Conservation (phyloP, 176 grass and related monocot species). For the Zoysia japonica region DNA sequence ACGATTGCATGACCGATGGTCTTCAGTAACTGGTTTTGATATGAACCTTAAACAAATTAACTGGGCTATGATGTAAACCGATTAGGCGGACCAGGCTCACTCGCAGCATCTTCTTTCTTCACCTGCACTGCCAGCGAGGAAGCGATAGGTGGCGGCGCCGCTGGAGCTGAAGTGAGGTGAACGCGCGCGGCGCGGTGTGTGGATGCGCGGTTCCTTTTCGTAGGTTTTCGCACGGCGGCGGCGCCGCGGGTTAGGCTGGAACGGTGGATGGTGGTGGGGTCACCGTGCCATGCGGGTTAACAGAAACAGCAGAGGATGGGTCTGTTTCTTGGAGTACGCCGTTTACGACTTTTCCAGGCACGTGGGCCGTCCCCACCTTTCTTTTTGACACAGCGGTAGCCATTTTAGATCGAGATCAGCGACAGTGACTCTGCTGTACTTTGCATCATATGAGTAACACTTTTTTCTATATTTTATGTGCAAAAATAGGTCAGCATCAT, state of each 20-base stretch:
- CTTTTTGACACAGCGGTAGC: too few species aligned
- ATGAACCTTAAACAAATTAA: not conserved
- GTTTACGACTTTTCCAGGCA: slow-evolving; percentile 25
- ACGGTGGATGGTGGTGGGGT: not conserved
- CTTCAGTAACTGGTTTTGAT: not conserved
- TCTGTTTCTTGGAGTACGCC: not conserved
- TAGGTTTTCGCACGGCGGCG: slow-evolving; percentile 23
- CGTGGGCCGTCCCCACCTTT: too few species aligned
- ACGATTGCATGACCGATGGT: not conserved
- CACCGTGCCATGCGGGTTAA: not conserved
- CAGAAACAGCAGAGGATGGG: not conserved
- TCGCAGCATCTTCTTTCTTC: slow-evolving; percentile 52
- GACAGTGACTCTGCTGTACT: too few species aligned
- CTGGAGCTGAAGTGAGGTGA: slow-evolving; percentile 18
- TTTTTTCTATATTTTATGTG: too few species aligned
- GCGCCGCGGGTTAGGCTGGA: slow-evolving; percentile 8
- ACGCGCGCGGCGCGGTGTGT: not conserved
- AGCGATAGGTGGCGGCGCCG: slow-evolving; percentile 5
- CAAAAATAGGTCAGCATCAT: too few species aligned
- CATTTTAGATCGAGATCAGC: too few species aligned
- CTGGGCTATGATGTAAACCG: slow-evolving; percentile 1
- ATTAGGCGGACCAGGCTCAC: slow-evolving; percentile 75
- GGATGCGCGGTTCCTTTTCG: not conserved
- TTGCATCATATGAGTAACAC: too few species aligned
- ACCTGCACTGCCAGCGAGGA: not conserved